These are phyloP conservation scores for Pleurotus eryngii DNA, from an alignment of 768 basidiomycete species.

Conservation along the genomic window DNA sequence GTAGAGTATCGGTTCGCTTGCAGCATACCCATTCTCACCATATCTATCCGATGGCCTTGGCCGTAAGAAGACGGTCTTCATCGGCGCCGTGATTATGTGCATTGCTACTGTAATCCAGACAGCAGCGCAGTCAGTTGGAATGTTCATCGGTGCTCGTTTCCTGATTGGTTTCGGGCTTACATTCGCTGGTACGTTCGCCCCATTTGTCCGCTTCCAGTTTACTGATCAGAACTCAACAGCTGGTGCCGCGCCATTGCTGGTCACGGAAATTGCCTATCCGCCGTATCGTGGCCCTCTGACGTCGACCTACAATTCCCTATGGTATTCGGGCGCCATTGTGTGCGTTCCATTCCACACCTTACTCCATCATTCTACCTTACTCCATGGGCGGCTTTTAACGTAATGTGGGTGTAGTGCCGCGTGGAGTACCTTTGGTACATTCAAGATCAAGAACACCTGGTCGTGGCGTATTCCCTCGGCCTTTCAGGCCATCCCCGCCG, in stretches of 20 bases:
- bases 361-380: constrained; percentile 20
- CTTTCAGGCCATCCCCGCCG: constrained; percentile 30
- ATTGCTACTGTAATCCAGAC: constrained; percentile 66
- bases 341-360: constrained; percentile 33
- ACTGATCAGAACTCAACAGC: constrained; percentile 30
- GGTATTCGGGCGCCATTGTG: constrained; percentile 83
- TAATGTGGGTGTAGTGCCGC: constrained; percentile 46
- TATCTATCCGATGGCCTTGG: constrained; percentile 72
- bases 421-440: constrained; percentile 84
- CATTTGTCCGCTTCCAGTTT: constrained; percentile 9
- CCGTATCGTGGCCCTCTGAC: constrained; percentile 77
- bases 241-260: constrained; percentile 77
- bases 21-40: constrained; percentile 66
- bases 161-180: constrained; percentile 75
- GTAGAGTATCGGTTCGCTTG: constrained; percentile 70
- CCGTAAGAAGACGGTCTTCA: constrained; percentile 59
- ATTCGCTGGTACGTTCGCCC: constrained; percentile 47
- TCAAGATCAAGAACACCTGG: constrained; percentile 65
- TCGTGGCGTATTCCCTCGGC: constrained; percentile 42
- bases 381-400: not conserved
- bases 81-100: constrained; percentile 72
- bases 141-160: constrained; percentile 39
- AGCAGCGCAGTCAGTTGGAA: constrained; percentile 32
- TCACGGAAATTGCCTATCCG: constrained; percentile 83
- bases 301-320: constrained; percentile 78